Conservation (phyloP, 192 early-diverging fungal species). For the Thoreauomyces humboldtii region DNA sequence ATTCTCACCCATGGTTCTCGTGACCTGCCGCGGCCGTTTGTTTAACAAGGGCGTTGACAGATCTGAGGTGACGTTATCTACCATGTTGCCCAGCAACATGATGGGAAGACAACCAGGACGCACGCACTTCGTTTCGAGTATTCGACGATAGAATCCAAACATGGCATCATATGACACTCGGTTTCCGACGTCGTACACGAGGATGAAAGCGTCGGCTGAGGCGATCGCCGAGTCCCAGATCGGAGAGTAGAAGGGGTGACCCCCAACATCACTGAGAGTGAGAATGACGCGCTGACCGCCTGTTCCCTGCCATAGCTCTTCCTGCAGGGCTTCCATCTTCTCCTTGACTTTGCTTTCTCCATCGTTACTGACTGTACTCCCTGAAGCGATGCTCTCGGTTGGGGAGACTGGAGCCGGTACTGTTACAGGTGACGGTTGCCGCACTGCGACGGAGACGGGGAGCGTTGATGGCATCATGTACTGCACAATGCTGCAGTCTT, state of each 20-base stretch:
- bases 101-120: constrained; percentile 25
- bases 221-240: constrained; percentile 31
- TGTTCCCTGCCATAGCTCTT: constrained; percentile 24
- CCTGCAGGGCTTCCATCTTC: neutral
- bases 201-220: constrained; percentile 41
- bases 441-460: neutral
- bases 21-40: constrained; percentile 29
- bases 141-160: constrained; percentile 28
- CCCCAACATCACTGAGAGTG: constrained; percentile 35
- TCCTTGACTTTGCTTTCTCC: neutral
- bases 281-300: constrained; percentile 28
- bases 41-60: neutral
- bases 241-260: constrained; percentile 27
- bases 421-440: neutral
- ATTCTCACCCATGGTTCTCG: constrained; percentile 15
- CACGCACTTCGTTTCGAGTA: constrained; percentile 29
- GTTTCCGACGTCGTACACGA: constrained; percentile 41
- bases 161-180: constrained; percentile 32
- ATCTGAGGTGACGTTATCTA: constrained; percentile 36
- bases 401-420: constrained; percentile 7
- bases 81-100: constrained; percentile 41
- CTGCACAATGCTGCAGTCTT: constrained; percentile 27
- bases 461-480: constrained; percentile 9
- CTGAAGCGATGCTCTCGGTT: neutral
- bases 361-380: constrained; percentile 13